Evolutionary conservation across 2,329 filamentous ascomycete species (phyloP).

Genomic region (Cercospora sp.): DNA sequence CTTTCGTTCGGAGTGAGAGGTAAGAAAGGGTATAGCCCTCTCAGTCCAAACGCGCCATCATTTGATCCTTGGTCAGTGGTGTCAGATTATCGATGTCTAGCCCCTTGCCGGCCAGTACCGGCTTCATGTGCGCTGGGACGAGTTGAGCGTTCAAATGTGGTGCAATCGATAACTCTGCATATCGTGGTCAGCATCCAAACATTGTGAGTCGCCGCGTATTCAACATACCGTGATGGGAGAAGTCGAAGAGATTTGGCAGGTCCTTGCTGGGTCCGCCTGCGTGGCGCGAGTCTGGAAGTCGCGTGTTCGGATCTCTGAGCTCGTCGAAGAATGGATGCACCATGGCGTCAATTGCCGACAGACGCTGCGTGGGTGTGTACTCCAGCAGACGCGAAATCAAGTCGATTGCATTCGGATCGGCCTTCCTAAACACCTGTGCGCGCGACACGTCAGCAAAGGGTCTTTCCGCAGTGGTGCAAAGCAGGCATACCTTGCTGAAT

Average conservation of each 20-base stretch:
- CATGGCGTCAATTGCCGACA: conserved; percentile 94
- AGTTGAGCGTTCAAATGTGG: conserved; percentile 83
- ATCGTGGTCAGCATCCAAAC: conserved; percentile 13
- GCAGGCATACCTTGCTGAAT: conserved; percentile 75
- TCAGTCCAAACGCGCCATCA: conserved; percentile 95
- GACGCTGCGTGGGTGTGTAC: conserved; percentile 94
- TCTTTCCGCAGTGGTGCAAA: neutral
- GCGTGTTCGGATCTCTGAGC: conserved; percentile 84
- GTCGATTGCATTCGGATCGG: conserved; percentile 87
- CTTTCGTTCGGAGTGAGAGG: conserved; percentile 20
- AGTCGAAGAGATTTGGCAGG: conserved; percentile 86
- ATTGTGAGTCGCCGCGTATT: neutral
- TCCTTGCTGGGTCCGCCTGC: conserved; percentile 77
- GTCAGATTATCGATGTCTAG: conserved; percentile 93
- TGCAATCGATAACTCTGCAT: conserved; percentile 88
- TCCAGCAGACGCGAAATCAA: conserved; percentile 91
- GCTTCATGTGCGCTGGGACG: conserved; percentile 78
- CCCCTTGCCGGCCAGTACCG: conserved; percentile 68
- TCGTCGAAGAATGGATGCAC: conserved; percentile 99
- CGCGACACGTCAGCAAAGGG: conserved; percentile 17
- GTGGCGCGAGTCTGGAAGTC: conserved; percentile 91
- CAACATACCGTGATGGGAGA: conserved; percentile 78
- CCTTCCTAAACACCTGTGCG: conserved; percentile 87
- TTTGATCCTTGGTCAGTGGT: conserved; percentile 87
- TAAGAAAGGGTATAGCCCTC: conserved; percentile 21